Percentiles rank a stretch among this genome's conserved stretches.
These are phyloP conservation scores for Knufia petricola DNA, from an alignment of 2,329 filamentous ascomycete genomes.

Conservation along the genomic window DNA sequence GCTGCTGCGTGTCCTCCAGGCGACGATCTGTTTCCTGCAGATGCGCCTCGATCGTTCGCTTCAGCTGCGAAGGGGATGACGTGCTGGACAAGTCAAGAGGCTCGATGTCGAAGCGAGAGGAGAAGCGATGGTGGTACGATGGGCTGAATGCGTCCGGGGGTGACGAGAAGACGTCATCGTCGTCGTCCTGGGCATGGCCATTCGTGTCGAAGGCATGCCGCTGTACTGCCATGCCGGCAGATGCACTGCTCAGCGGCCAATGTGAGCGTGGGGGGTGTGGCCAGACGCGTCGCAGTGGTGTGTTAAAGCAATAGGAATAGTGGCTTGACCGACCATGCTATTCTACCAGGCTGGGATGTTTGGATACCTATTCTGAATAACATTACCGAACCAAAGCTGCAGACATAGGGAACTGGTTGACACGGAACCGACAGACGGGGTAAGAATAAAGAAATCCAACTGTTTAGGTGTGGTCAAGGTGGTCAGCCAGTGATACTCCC, in stretches of 20 bases:
- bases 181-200: constrained; percentile 5
- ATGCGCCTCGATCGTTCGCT: constrained; percentile 80
- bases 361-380: neutral
- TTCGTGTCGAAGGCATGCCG: neutral
- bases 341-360: neutral
- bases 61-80: constrained; percentile 75
- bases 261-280: neutral
- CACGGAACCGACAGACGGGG: neutral
- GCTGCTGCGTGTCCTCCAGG: constrained; percentile 79
- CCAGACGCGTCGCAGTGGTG: neutral
- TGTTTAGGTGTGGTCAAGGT: neutral
- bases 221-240: constrained; percentile 7
- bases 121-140: constrained; percentile 57
- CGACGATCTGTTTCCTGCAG: constrained; percentile 84
- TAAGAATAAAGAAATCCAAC: neutral
- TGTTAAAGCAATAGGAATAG: neutral
- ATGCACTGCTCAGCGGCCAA: neutral
- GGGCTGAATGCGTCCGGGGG: constrained; percentile 25
- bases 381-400: constrained; percentile 2
- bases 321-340: neutral
- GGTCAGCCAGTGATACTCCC: neutral
- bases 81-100: constrained; percentile 66
- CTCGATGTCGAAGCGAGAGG: constrained; percentile 65
- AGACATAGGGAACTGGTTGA: neutral
- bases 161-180: constrained; percentile 37